These are phyloP conservation scores for Fomitiporia mediterranea DNA, from an alignment of 1,284 basidiomycete genomes.

Conservation along the genomic window DNA sequence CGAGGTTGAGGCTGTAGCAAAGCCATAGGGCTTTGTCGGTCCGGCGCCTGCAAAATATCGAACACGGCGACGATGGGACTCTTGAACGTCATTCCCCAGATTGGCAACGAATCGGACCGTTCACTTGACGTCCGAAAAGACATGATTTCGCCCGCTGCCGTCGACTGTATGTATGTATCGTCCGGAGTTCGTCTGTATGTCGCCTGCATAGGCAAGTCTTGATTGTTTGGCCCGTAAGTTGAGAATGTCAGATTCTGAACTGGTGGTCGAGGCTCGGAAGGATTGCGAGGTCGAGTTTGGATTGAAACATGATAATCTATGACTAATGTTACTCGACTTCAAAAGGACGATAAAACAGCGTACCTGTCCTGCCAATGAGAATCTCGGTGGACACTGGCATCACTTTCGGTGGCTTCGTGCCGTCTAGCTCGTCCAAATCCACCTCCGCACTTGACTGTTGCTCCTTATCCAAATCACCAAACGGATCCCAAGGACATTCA, in stretches of 20 bases:
- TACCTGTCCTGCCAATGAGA: slow-evolving; percentile 79
- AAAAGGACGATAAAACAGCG: slow-evolving; percentile 25
- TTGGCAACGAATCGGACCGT: slow-evolving; percentile 35
- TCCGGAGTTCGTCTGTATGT: slow-evolving; percentile 69
- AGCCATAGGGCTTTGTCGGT: slow-evolving; percentile 56
- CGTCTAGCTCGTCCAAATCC: slow-evolving; percentile 67
- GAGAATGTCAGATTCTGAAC: slow-evolving; percentile 79
- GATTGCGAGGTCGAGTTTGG: slow-evolving; percentile 41
- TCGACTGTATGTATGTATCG: slow-evolving; percentile 70
- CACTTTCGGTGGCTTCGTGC: slow-evolving; percentile 38
- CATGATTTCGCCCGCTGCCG: slow-evolving; percentile 71
- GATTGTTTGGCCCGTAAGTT: slow-evolving; percentile 79
- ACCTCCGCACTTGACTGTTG: slow-evolving; percentile 40
- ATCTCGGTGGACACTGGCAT: slow-evolving; percentile 51
- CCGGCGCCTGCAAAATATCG: slow-evolving; percentile 56
- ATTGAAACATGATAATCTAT: slow-evolving; percentile 74
- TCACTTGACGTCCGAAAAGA: slow-evolving; percentile 52
- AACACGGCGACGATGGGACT: slow-evolving; percentile 76
- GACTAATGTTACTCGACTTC: neutral
- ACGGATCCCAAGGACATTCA: slow-evolving; percentile 72
- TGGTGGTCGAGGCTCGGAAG: slow-evolving; percentile 37
- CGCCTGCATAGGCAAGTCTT: slow-evolving; percentile 61
- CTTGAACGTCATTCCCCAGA: slow-evolving; percentile 57
- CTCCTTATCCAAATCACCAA: slow-evolving; percentile 47
- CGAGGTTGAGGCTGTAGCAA: slow-evolving; percentile 73